Conservation (phyloP, 768 basidiomycete species). For the Macrolepiota fuliginosa region DNA sequence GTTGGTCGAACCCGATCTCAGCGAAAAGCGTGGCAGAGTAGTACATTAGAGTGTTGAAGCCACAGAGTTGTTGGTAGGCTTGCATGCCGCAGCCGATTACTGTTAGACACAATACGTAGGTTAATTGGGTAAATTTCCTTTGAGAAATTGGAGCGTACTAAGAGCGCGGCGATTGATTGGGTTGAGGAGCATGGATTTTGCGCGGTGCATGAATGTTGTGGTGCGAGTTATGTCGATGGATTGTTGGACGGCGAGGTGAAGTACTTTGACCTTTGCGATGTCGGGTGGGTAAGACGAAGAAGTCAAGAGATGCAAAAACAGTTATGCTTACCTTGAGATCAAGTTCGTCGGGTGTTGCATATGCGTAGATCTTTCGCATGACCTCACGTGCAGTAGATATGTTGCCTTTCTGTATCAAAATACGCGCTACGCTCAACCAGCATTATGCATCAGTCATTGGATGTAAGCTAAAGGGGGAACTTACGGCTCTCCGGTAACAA, state of each 20-base stretch:
- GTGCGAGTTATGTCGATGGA: slow-evolving; percentile 60
- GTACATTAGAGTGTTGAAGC: slow-evolving; percentile 80
- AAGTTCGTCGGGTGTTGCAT: slow-evolving; percentile 61
- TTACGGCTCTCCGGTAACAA: slow-evolving; percentile 79
- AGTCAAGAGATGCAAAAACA: neutral
- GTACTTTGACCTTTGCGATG: slow-evolving; percentile 46
- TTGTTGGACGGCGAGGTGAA: slow-evolving; percentile 57
- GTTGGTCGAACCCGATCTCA: slow-evolving; percentile 78
- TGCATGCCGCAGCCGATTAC: slow-evolving; percentile 80
- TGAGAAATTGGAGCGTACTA: slow-evolving; percentile 38
- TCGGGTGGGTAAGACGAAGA: neutral
- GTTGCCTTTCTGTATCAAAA: slow-evolving; percentile 58
- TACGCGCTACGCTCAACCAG: slow-evolving; percentile 51
- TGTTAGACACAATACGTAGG: slow-evolving; percentile 20
- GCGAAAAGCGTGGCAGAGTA: slow-evolving; percentile 79
- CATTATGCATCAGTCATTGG: neutral
- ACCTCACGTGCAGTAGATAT: slow-evolving; percentile 49
- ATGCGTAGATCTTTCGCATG: slow-evolving; percentile 67
- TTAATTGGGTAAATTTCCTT: neutral
- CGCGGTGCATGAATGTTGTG: slow-evolving; percentile 58
- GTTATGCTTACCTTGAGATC: slow-evolving; percentile 53
- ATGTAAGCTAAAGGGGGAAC: too few species aligned
- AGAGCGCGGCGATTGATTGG: slow-evolving; percentile 67
- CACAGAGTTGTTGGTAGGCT: slow-evolving; percentile 81
- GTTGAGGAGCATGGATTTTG: slow-evolving; percentile 50